Evolutionary conservation across 2,329 filamentous ascomycete genomes (phyloP).

Genomic region (Aureobasidium uvarum): DNA sequence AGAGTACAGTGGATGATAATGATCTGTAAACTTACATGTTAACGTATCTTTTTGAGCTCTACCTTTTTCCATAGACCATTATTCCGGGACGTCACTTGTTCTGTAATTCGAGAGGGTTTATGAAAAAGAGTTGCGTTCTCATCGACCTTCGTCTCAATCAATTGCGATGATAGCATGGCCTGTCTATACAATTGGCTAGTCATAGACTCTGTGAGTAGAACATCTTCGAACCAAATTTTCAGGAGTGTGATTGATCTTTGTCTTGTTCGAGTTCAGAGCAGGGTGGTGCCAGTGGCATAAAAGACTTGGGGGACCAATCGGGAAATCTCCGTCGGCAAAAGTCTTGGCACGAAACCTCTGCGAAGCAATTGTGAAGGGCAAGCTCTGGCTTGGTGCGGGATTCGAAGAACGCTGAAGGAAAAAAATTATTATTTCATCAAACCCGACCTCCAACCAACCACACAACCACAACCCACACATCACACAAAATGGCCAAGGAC

Average conservation of each 20-base stretch:
- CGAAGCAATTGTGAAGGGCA: constrained; percentile 4
- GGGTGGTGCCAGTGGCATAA: not conserved
- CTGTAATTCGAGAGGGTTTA: not conserved
- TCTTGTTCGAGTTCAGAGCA: not conserved
- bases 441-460: not conserved
- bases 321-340: constrained; percentile 15
- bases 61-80: not conserved
- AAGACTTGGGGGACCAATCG: constrained; percentile 9
- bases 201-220: not conserved
- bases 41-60: not conserved
- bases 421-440: constrained; percentile 1
- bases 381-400: not conserved
- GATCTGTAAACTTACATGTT: not conserved
- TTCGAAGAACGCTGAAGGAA: constrained; percentile 6
- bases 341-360: constrained; percentile 15
- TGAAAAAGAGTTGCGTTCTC: not conserved
- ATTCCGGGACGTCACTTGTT: not conserved
- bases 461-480: constrained; percentile 10
- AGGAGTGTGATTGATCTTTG: not conserved
- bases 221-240: not conserved
- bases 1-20: not conserved
- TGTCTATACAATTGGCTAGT: not conserved
- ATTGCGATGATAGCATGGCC: too few species aligned
- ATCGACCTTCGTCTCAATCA: too few species aligned
- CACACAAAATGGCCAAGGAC: constrained; percentile 40